Conservation (phyloP, 345 rosid genomes). For the Pistacia integerrima region DNA sequence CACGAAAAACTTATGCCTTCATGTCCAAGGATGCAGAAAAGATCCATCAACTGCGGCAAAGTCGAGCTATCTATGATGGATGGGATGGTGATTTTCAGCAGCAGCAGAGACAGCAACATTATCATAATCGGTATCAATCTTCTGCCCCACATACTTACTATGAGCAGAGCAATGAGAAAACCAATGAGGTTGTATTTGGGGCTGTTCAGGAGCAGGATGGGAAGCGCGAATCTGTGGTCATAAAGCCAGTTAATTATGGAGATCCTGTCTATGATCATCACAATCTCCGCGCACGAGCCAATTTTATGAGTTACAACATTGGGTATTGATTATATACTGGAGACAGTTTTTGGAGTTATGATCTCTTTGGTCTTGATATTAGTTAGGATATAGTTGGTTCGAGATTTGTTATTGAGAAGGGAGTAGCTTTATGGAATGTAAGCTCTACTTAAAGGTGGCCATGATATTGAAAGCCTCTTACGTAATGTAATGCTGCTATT, state of each 20-base stretch:
- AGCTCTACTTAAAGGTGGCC: constrained; percentile 14
- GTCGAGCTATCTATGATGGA: constrained; percentile 68
- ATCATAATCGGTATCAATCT: constrained; percentile 71
- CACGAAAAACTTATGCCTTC: constrained; percentile 84
- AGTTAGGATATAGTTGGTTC: constrained; percentile 11
- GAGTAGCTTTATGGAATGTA: constrained; percentile 14
- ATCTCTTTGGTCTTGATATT: constrained; percentile 15
- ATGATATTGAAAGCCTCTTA: constrained; percentile 13
- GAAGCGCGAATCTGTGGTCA: constrained; percentile 39
- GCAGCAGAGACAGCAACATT: constrained; percentile 57
- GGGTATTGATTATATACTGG: constrained; percentile 41
- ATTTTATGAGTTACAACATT: constrained; percentile 40
- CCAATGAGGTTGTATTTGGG: constrained; percentile 82
- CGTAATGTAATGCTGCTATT: not conserved
- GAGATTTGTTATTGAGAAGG: constrained; percentile 21
- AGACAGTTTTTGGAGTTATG: constrained; percentile 22
- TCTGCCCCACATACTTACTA: constrained; percentile 72
- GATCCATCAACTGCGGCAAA: constrained; percentile 83
- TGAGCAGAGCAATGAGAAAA: constrained; percentile 75
- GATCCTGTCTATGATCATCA: constrained; percentile 48
- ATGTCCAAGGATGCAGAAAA: constrained; percentile 96
- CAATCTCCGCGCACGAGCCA: constrained; percentile 47
- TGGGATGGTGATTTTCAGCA: constrained; percentile 65
- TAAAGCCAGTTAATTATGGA: constrained; percentile 65
- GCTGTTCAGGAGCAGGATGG: constrained; percentile 77